Conservation (phyloP, 352 stramenopile genomes). For the Plasmopara muralis region DNA sequence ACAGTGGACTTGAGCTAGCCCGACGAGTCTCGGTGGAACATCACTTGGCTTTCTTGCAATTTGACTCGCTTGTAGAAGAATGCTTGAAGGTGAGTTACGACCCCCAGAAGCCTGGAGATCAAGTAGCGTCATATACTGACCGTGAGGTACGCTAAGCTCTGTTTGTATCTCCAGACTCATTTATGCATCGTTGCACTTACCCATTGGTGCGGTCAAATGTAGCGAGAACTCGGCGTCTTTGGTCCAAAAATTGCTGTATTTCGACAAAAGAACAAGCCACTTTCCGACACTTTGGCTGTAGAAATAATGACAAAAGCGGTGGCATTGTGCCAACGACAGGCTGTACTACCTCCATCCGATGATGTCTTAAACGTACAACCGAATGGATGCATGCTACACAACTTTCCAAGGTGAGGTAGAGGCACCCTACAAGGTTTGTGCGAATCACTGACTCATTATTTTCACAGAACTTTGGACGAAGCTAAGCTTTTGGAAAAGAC, state of each 20-base stretch:
- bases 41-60: slow-evolving; percentile 24
- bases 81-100: slow-evolving; percentile 49
- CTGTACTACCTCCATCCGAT: background rate
- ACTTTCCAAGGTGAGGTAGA: slow-evolving; percentile 30
- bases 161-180: background rate
- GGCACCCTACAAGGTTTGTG: background rate
- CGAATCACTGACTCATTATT: slow-evolving; percentile 2
- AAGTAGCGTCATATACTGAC: slow-evolving; percentile 24
- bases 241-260: slow-evolving; percentile 34
- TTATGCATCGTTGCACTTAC: background rate
- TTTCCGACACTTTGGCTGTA: slow-evolving; percentile 39
- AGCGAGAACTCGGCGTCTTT: slow-evolving; percentile 50
- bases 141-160: slow-evolving; percentile 33
- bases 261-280: slow-evolving; percentile 37
- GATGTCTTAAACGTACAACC: background rate
- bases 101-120: slow-evolving; percentile 37
- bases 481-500: slow-evolving; percentile 47
- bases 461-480: slow-evolving; percentile 36
- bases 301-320: slow-evolving; percentile 42
- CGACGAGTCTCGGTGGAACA: slow-evolving; percentile 32
- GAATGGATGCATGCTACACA: slow-evolving; percentile 41
- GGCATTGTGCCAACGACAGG: slow-evolving; percentile 20
- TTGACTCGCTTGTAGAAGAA: slow-evolving; percentile 48
- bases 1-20: slow-evolving; percentile 12
- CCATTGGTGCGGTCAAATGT: background rate